Percentiles rank a stretch among this genome's conserved stretches.
Evolutionary conservation across 1,284 basidiomycete genomes (phyloP).

Genomic region (Apiotrichum veenhuisii): DNA sequence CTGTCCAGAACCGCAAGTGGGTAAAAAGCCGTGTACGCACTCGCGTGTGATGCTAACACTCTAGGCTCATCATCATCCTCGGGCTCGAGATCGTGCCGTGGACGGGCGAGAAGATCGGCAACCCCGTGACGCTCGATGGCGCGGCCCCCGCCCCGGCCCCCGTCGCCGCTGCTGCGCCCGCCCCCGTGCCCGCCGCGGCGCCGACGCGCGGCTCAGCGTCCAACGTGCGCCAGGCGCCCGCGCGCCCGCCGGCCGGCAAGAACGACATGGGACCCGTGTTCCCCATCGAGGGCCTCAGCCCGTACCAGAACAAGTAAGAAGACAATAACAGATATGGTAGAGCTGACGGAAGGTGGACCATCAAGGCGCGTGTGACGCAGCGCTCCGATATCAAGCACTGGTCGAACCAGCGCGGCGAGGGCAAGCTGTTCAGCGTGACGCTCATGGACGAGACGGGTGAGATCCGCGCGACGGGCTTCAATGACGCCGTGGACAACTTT

Average conservation of each 20-base stretch:
- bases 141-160: slow-evolving; percentile 23
- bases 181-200: slow-evolving; percentile 24
- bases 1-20: slow-evolving; percentile 77
- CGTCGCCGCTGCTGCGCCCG: slow-evolving; percentile 22
- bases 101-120: slow-evolving; percentile 68
- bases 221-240: slow-evolving; percentile 24
- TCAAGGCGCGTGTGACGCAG: slow-evolving; percentile 88
- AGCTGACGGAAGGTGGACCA: slow-evolving; percentile 65
- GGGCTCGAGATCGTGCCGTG: slow-evolving; percentile 59
- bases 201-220: slow-evolving; percentile 27
- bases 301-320: slow-evolving; percentile 84
- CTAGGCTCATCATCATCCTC: slow-evolving; percentile 85
- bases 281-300: slow-evolving; percentile 92
- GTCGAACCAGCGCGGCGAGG: slow-evolving; percentile 88
- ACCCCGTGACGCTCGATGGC: slow-evolving; percentile 56
- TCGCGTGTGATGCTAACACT: too few relatives aligned
- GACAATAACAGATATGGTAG: not conserved
- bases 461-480: slow-evolving; percentile 89
- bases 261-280: slow-evolving; percentile 56
- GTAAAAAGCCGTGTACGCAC: slow-evolving; percentile 31
- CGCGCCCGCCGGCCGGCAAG: slow-evolving; percentile 16
- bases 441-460: slow-evolving; percentile 95
- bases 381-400: slow-evolving; percentile 87
- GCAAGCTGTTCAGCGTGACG: slow-evolving; percentile 89
- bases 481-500: slow-evolving; percentile 76